Percentiles rank a stretch among this genome's conserved stretches.
Evolutionary conservation across 2,329 filamentous ascomycete genomes (phyloP).

Genomic region (Neopestalotiopsis clavispora): DNA sequence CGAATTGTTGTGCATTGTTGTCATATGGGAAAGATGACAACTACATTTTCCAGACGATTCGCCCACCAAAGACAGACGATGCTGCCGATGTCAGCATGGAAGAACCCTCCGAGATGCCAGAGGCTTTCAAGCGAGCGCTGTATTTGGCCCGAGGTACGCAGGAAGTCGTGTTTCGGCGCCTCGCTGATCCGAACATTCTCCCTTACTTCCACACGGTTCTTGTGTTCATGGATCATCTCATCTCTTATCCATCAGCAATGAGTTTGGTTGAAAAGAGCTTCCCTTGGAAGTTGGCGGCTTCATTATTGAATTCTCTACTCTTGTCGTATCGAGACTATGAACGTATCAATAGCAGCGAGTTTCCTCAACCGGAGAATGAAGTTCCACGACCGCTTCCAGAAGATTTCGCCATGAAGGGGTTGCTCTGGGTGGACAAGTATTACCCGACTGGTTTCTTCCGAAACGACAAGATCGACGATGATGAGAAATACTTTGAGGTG

Average conservation of each 20-base stretch:
- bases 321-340: slow-evolving; percentile 33
- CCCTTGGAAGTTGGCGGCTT: slow-evolving; percentile 58
- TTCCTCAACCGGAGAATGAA: slow-evolving; percentile 52
- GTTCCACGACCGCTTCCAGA: slow-evolving; percentile 66
- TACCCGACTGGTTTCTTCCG: slow-evolving; percentile 65
- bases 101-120: slow-evolving; percentile 25
- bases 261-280: slow-evolving; percentile 46
- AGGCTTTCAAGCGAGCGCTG: slow-evolving; percentile 29
- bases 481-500: slow-evolving; percentile 68
- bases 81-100: slow-evolving; percentile 27
- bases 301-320: slow-evolving; percentile 44
- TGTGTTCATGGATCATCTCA: slow-evolving; percentile 59
- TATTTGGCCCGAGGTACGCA: slow-evolving; percentile 31
- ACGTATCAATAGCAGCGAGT: slow-evolving; percentile 46
- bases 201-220: slow-evolving; percentile 68
- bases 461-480: slow-evolving; percentile 65
- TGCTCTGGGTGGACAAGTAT: slow-evolving; percentile 64
- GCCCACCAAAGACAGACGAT: slow-evolving; percentile 32
- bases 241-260: slow-evolving; percentile 46
- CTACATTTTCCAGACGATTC: slow-evolving; percentile 47
- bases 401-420: slow-evolving; percentile 69
- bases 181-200: slow-evolving; percentile 62
- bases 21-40: slow-evolving; percentile 58
- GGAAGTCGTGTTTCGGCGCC: slow-evolving; percentile 51
- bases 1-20: slow-evolving; percentile 57